Evolutionary conservation across 495 filamentous ascomycete species (phyloP).

Genomic region (Xylaria longipes): DNA sequence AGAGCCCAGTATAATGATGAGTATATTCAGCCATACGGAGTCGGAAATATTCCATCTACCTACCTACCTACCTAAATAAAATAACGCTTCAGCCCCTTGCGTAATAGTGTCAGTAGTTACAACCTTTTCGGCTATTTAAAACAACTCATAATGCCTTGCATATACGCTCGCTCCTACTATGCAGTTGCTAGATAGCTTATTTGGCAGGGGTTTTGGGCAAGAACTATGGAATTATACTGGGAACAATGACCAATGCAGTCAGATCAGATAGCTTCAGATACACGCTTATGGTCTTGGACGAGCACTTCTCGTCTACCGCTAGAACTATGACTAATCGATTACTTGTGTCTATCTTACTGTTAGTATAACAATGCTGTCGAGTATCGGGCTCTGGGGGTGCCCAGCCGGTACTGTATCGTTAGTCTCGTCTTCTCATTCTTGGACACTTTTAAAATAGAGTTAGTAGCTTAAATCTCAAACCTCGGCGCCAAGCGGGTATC

Average conservation of each 20-base stretch:
- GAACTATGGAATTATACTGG: constrained; percentile 4
- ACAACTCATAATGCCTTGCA: constrained; percentile 15
- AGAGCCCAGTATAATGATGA: neutral
- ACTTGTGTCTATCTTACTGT: constrained; percentile 1
- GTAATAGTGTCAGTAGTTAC: neutral
- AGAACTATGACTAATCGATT: constrained; percentile 9
- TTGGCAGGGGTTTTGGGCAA: neutral
- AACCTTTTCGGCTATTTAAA: constrained; percentile 2
- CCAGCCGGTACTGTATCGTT: constrained; percentile 4
- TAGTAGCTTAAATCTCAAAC: neutral
- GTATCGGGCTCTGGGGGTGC: neutral
- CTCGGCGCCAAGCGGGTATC: constrained; percentile 4
- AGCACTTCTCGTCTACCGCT: constrained; percentile 2
- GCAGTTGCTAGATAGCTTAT: constrained; percentile 6
- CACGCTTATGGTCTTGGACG: constrained; percentile 3
- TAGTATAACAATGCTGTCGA: constrained; percentile 1
- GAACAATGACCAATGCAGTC: constrained; percentile 13
- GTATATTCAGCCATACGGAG: neutral
- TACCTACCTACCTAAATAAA: constrained; percentile 16
- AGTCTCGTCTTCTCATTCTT: constrained; percentile 1
- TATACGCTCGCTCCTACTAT: neutral
- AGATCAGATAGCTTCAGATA: constrained; percentile 21
- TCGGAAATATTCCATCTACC: neutral
- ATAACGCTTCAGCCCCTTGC: constrained; percentile 2
- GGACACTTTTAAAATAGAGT: constrained; percentile 1